A percentile compares a stretch with the other conserved stretches of the same genome.
phyloP scores from a whole-genome alignment of 148 eudicot genomes.

The Arbutus unedo region DNA sequence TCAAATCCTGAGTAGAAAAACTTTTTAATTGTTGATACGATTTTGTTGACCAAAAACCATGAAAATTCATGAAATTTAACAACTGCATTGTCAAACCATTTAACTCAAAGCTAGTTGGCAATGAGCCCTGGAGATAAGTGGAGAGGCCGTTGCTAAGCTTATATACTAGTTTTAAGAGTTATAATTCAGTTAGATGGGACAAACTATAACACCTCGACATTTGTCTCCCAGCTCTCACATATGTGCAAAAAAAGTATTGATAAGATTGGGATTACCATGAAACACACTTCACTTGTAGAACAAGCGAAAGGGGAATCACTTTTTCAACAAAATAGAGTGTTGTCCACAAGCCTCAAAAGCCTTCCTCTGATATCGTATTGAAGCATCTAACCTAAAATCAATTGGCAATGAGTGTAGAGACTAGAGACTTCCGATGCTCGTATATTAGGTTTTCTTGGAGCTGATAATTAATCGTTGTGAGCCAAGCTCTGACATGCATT shows the following conservation, averaged over 20 bases:
- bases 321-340: neutral
- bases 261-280: neutral
- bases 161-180: no score
- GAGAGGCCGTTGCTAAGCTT: neutral
- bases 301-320: neutral
- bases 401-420: neutral
- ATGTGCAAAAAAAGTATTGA: neutral
- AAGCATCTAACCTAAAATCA: neutral
- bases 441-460: neutral
- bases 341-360: neutral
- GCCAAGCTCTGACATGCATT: neutral
- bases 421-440: neutral
- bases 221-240: no score
- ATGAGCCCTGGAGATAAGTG: neutral
- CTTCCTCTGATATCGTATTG: neutral
- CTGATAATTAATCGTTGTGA: neutral
- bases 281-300: neutral
- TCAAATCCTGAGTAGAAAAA: neutral
- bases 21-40: neutral
- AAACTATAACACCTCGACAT: neutral
- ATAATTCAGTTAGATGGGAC: neutral
- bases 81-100: neutral
- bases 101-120: neutral
- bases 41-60: neutral
- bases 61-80: neutral